Evolutionary conservation across 139 green algal species (phyloP), one percentile per base, ranked within the genome.

Genomic region (Tetraselmis striata): DNA sequence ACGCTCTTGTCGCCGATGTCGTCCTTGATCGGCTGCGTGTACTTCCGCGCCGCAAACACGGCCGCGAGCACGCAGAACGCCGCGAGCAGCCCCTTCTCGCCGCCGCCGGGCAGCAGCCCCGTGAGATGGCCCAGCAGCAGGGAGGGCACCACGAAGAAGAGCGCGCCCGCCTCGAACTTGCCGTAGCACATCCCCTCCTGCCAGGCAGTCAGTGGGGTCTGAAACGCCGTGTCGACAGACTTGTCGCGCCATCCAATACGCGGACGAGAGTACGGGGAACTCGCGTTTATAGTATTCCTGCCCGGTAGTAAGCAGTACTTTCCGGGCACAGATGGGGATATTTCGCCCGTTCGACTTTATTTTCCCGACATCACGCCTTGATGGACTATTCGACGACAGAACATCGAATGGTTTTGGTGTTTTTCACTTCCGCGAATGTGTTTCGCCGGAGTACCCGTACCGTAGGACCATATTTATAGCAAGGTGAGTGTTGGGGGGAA

Each of bases 1-100:
- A 98, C 88, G 5, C 79, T 91, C 88, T 95, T 97, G 87, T 98
- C 96, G 1, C 96, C 96, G 25, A 99, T 95, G 83, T 99, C 96
- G 59, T 98, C 96, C 84, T 96, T 95, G 78, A 98, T 80, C 0
- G 88, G 81, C 81, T 99, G 96, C 0, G 89, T 95, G 75, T 92
- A 98, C 88, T 98, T 98, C 31, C 94, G 88, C 0, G 29, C 88
- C 2, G 93, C 96, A 87, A 98, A 97, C 1, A 97, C 58, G 0
- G 59, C 32, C 1, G 91, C 85, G 28, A 91, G 74, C 0, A 75
- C 59, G 0, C 83, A 79, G 32, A 90, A 87, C 0, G 78, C 81
- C 2, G 82, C 83, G 75, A 90, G 83, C 78, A 93, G 79, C 11
- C 5, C 79, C 1, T 45, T 59, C 86, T 93, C 79, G 0, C 59